Evolutionary conservation across 441 rosid species (phyloP), one percentile per base, ranked within the genome.

Genomic region (Isatis lusitanica): DNA sequence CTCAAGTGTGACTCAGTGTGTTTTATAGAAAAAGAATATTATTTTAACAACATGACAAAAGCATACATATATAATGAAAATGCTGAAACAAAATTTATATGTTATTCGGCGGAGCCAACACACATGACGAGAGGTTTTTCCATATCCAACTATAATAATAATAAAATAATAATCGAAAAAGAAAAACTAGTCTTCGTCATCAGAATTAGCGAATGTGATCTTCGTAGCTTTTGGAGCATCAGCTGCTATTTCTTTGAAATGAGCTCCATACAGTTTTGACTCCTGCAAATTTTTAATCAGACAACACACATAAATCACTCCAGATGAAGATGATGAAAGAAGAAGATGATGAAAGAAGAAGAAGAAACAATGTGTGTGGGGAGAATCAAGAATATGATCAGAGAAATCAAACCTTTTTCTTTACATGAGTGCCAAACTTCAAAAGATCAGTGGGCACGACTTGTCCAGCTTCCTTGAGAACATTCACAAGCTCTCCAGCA

Each of bases 351-450:
- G 33, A 51, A 52, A 21, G n/a, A 60, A 28, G 39, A 48, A 74
- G 24, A 70, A 18, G 39, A 48, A 74, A 3, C 43, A 40, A 16
- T 7, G n/a, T 39, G 15, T 33, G 40, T 5, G 31, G 24, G 24
- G 9, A 67, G n/a, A 57, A 5, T 42, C 52, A 69, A 50, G 12
- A 57, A n/a, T 17, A 62, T 24, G 51, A 53, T 33, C 0, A 0
- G 8, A 48, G 66, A 71, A 30, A 10, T 6, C 50, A 13, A 38
- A 94, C 99, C 98, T 92, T 94, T 70, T 94, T 94, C 92, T 94
- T 94, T 33, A 92, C 99, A 76, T 94, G 98, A 74, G 99, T 92
- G 46, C 98, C 99, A 46, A 94, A 94, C 74, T 92, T 94, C 85
- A 86, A 73, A 73, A 92, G 92, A 60, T 86, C 89, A 68, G 77